Percentiles rank a stretch among this genome's conserved stretches.
Conservation (phyloP, 23 red algal genomes). For the Gracilariopsis chorda region DNA sequence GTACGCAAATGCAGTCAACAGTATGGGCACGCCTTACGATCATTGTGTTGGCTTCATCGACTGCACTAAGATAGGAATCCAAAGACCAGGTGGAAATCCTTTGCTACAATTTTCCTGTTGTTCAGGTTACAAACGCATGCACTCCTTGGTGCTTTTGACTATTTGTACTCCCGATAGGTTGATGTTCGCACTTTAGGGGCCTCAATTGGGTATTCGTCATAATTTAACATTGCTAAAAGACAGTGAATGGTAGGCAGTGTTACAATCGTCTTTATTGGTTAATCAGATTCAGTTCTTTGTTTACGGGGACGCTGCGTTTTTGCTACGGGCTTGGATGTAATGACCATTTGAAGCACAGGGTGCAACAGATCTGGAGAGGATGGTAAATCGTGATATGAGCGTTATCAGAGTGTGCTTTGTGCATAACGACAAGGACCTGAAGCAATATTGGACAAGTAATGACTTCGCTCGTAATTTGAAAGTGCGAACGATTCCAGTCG, state of each 20-base stretch:
- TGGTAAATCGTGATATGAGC: neutral
- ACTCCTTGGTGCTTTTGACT: neutral
- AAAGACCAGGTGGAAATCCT: neutral
- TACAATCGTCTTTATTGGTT: neutral
- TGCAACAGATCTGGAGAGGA: neutral
- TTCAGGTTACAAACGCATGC: conserved; percentile 25
- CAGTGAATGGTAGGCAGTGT: neutral
- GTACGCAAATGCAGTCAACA: neutral
- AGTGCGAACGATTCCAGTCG: neutral
- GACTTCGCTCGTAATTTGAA: neutral
- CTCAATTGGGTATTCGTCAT: neutral
- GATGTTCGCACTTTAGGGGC: conserved; percentile 1
- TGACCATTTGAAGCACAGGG: neutral
- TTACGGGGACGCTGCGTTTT: neutral
- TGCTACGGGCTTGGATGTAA: neutral
- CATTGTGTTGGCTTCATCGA: conserved; percentile 50
- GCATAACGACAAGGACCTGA: neutral
- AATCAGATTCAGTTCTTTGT: neutral
- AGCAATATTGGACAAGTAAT: neutral
- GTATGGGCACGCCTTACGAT: neutral
- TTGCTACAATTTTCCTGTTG: neutral
- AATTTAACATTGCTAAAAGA: conserved; percentile 21
- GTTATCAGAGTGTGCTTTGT: neutral
- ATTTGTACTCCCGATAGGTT: conserved; percentile 33
- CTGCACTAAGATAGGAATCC: conserved; percentile 33